These are phyloP conservation scores for Phytophthora cactorum DNA, from an alignment of 352 stramenopile genomes.

Conservation along the genomic window DNA sequence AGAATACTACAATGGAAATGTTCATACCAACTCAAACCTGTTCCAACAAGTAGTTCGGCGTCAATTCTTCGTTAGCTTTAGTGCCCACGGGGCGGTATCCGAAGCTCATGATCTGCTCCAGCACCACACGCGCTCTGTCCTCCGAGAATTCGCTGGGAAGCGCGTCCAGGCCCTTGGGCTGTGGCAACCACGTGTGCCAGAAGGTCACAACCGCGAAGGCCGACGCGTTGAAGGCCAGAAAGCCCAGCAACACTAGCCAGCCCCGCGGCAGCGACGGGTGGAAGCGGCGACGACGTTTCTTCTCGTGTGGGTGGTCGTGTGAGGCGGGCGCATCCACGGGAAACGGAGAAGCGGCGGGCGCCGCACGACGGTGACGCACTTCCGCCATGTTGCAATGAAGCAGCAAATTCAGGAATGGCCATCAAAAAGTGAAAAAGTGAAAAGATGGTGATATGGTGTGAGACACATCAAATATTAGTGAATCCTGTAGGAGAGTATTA, in stretches of 20 bases:
- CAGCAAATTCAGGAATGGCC: slow-evolving; percentile 26
- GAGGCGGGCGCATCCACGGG: neutral
- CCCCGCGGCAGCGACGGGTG: slow-evolving; percentile 26
- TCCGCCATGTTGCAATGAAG: slow-evolving; percentile 24
- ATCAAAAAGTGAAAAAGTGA: slow-evolving; percentile 15
- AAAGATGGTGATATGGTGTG: neutral
- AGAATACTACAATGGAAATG: slow-evolving; percentile 7
- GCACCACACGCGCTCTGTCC: slow-evolving; percentile 55
- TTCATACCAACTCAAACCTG: slow-evolving; percentile 33
- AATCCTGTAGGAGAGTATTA: too few relatives aligned
- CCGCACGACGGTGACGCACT: slow-evolving; percentile 33
- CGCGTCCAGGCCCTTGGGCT: slow-evolving; percentile 44
- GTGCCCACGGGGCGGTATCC: slow-evolving; percentile 72
- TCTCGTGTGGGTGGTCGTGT: neutral
- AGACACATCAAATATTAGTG: neutral
- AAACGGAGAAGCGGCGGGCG: slow-evolving; percentile 1
- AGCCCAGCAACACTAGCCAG: slow-evolving; percentile 43
- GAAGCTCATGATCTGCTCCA: slow-evolving; percentile 78
- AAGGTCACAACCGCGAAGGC: slow-evolving; percentile 44
- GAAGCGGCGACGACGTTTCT: slow-evolving; percentile 21
- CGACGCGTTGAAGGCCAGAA: slow-evolving; percentile 52
- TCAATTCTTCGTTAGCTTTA: slow-evolving; percentile 70
- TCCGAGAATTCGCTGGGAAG: slow-evolving; percentile 56
- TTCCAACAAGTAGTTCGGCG: slow-evolving; percentile 57
- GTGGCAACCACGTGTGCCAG: slow-evolving; percentile 64